Evolutionary conservation across 225 moss, liverwort and hornwort genomes (phyloP).

Genomic region (Pseudisothecium myosuroides): DNA sequence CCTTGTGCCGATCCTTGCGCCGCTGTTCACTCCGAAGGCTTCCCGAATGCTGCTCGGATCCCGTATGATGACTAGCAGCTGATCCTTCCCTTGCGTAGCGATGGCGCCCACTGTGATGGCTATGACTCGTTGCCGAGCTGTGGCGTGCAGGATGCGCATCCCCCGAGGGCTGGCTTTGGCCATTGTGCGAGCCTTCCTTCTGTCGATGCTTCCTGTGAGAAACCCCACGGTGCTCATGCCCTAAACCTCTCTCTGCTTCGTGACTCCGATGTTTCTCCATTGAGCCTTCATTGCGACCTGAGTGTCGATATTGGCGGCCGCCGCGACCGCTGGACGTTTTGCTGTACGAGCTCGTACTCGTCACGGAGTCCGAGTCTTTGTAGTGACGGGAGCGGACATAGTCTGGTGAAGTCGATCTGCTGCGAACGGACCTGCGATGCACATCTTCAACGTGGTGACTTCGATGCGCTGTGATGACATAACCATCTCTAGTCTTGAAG

Average conservation of each 20-base stretch:
- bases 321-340: neutral
- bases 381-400: neutral
- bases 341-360: conserved; percentile 17
- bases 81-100: neutral
- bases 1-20: neutral
- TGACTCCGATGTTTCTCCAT: neutral
- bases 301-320: neutral
- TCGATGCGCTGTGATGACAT: neutral
- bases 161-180: neutral
- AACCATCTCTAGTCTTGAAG: neutral
- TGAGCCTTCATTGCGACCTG: neutral
- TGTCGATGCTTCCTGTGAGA: neutral
- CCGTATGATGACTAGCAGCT: neutral
- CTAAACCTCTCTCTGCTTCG: neutral
- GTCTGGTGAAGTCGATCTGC: conserved; percentile 17
- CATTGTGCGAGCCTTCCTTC: conserved; percentile 1
- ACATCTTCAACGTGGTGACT: conserved; percentile 13
- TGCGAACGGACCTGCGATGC: neutral
- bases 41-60: conserved; percentile 15
- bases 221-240: neutral
- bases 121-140: neutral
- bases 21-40: conserved; percentile 5
- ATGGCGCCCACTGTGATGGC: conserved; percentile 4
- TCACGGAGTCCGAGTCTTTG: conserved; percentile 7
- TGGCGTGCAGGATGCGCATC: neutral